Conservation (phyloP, 1,139 yeast species). For the Geotrichum fermentans region DNA sequence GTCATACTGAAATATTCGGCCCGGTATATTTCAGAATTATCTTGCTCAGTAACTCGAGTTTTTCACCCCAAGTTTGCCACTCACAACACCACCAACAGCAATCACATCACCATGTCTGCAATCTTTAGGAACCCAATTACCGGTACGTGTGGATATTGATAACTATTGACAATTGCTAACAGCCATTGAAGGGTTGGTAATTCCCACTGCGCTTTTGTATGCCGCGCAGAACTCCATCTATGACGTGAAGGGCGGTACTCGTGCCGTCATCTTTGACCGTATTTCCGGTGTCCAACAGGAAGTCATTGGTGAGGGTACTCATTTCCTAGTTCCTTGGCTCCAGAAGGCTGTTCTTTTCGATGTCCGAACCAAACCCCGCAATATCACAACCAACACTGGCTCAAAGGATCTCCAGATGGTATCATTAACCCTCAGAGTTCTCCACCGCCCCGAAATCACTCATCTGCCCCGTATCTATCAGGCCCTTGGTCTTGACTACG, state of each 20-base stretch:
- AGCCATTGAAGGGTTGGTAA: conserved; percentile 25
- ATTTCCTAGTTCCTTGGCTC: conserved; percentile 91
- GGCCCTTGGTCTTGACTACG: conserved; percentile 86
- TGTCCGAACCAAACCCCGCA: conserved; percentile 85
- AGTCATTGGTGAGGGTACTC: conserved; percentile 95
- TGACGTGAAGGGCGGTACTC: conserved; percentile 92
- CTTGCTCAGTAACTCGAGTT: too few relatives aligned
- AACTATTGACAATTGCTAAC: neutral
- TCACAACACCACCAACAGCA: neutral
- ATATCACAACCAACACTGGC: conserved; percentile 91
- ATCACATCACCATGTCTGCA: conserved; percentile 17
- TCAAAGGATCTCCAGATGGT: conserved; percentile 97
- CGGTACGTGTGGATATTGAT: too few relatives aligned
- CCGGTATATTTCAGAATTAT: too few relatives aligned
- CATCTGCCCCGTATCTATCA: conserved; percentile 84
- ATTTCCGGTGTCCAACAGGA: conserved; percentile 78
- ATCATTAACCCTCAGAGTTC: conserved; percentile 82
- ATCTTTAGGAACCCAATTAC: conserved; percentile 21
- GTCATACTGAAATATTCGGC: too few relatives aligned
- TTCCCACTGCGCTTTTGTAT: conserved; percentile 30
- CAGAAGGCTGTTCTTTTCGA: conserved; percentile 87
- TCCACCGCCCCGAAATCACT: conserved; percentile 88
- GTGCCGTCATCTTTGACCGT: conserved; percentile 95
- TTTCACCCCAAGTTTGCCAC: conserved; percentile 5
- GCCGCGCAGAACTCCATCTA: conserved; percentile 42